These are phyloP conservation scores for Ascochyta koolunga DNA, from an alignment of 2,329 filamentous ascomycete genomes.

Conservation along the genomic window DNA sequence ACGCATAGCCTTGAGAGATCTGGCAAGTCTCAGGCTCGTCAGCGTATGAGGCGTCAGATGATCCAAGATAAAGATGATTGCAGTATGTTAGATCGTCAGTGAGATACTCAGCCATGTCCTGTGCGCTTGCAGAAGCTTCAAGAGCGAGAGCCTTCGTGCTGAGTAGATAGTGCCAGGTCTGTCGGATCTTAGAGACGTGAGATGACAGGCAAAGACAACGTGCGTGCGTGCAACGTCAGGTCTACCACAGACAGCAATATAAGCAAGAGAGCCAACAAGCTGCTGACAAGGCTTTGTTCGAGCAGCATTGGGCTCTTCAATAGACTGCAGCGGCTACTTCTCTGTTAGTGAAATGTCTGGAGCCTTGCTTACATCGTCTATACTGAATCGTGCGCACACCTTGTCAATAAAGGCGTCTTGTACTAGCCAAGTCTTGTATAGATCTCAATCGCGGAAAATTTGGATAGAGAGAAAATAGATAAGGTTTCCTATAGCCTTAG, in stretches of 20 bases:
- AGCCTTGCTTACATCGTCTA: neutral
- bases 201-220: neutral
- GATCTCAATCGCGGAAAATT: neutral
- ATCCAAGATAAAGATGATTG: neutral
- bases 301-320: neutral
- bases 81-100: neutral
- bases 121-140: neutral
- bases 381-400: neutral
- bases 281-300: neutral
- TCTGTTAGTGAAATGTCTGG: neutral
- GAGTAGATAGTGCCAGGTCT: slow-evolving; percentile 4
- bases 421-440: neutral
- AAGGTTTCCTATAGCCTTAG: neutral
- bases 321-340: neutral
- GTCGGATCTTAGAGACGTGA: neutral
- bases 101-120: neutral
- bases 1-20: slow-evolving; percentile 17
- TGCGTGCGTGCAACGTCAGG: neutral
- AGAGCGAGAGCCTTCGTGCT: slow-evolving; percentile 4
- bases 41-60: neutral
- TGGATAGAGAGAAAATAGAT: neutral
- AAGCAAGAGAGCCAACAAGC: neutral
- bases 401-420: neutral
- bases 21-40: neutral
- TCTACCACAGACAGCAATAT: neutral